Evolutionary conservation across 106 monocot genomes (phyloP), one percentile per base, ranked within the genome.

Genomic region (Apostasia shenzhenica): DNA sequence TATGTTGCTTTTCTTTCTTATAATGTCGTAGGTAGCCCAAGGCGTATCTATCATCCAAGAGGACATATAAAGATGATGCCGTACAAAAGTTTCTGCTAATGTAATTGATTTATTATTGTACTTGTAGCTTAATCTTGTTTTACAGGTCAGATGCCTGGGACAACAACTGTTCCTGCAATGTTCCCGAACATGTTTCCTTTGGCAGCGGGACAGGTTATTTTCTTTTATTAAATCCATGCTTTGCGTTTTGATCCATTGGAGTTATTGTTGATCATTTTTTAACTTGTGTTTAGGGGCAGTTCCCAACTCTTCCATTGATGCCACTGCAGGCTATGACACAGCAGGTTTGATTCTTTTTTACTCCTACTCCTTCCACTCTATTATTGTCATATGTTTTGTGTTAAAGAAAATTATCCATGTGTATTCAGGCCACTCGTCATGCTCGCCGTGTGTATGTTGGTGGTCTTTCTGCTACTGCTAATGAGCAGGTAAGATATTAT

Each of bases 361-460:
- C 39, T 46, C 26, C 49, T 75, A 59, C 10, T 12, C 40, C 37
- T 39, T 8, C 46, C 46, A 48, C 8, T 55, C 3, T 9, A 47
- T 14, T 45, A 26, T 26, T 12, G 2, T 62, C 4, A 4, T 44
- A 7, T 44, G 2, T 62, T 12, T 39, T 5, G n/a, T 45, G 45
- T 62, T 45, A 44, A 43, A 13, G 26, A 26, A 26, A 45, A 45
- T 4, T 7, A 43, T 62, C 44, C 45, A 44, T 9, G 49, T 68
- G 14, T 41, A 68, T 51, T 0, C 56, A 93, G 86, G 95, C 95
- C 46, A 95, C 95, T 68, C 83, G 95, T 12, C 95, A 95, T 86
- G 95, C 95, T 66, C 86, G 95, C 1, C 95, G 95, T 63, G 95
- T 95, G 1, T 95, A 95, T 77, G 95, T 95, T 78, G 95, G 95